Percentiles rank a stretch among this genome's conserved stretches.
Conservation (phyloP, 495 filamentous ascomycete species). For the Massariosphaeria phaeospora region DNA sequence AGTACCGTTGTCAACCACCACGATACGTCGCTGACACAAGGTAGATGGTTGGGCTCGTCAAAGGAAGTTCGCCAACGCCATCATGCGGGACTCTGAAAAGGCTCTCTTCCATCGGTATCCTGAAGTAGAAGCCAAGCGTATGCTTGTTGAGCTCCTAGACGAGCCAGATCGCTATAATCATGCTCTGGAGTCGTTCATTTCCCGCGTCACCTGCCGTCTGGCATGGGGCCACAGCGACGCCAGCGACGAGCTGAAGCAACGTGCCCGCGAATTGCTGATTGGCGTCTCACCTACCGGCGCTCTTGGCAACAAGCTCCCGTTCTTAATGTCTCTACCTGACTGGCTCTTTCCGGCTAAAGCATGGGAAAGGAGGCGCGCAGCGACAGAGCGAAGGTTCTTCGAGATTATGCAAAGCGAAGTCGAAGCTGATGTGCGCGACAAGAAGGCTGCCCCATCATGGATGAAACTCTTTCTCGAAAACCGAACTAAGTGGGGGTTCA, state of each 20-base stretch:
- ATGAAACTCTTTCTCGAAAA: constrained; percentile 37
- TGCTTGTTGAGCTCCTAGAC: constrained; percentile 45
- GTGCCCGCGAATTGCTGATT: constrained; percentile 54
- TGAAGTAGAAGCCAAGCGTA: constrained; percentile 50
- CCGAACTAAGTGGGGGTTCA: constrained; percentile 32
- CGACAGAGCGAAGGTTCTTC: constrained; percentile 38
- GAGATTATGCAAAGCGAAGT: constrained; percentile 37
- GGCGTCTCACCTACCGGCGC: constrained; percentile 55
- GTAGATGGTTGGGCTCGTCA: constrained; percentile 56
- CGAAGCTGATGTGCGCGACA: constrained; percentile 30
- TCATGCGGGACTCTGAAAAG: constrained; percentile 49
- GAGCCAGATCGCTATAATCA: constrained; percentile 48
- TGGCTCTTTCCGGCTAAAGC: constrained; percentile 37
- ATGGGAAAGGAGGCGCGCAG: constrained; percentile 36
- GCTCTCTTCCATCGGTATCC: constrained; percentile 49
- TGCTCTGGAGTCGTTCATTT: constrained; percentile 55
- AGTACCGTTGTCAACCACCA: constrained; percentile 7
- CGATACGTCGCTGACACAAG: constrained; percentile 19
- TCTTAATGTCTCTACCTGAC: constrained; percentile 38
- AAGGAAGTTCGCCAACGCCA: constrained; percentile 53
- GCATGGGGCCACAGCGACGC: constrained; percentile 53
- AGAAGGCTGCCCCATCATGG: constrained; percentile 35
- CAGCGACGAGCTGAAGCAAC: constrained; percentile 47
- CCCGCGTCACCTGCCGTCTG: constrained; percentile 54
- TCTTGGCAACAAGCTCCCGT: constrained; percentile 47